Evolutionary conservation across 2,329 filamentous ascomycete genomes (phyloP).

Genomic region (Pyricularia grisea): DNA sequence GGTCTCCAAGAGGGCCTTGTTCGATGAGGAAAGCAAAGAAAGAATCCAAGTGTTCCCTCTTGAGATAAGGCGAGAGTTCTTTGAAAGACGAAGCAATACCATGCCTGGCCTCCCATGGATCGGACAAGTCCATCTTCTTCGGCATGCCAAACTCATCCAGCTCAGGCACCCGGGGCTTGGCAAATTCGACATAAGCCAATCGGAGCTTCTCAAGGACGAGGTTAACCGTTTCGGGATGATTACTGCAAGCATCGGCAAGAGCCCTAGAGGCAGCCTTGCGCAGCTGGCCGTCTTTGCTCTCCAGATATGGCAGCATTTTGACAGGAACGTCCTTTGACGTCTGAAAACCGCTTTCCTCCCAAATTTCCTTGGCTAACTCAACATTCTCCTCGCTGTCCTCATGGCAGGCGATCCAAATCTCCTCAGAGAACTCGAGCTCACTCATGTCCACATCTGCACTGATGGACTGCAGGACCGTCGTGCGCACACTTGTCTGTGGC

Average conservation of each 20-base stretch:
- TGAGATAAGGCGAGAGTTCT: slow-evolving; percentile 65
- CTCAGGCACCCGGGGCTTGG: slow-evolving; percentile 73
- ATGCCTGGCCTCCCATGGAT: slow-evolving; percentile 86
- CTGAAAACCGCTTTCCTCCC: slow-evolving; percentile 84
- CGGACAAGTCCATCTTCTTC: slow-evolving; percentile 74
- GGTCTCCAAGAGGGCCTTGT: slow-evolving; percentile 78
- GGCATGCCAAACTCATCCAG: slow-evolving; percentile 94
- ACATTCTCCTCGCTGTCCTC: slow-evolving; percentile 84
- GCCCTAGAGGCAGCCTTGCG: slow-evolving; percentile 75
- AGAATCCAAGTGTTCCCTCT: slow-evolving; percentile 57
- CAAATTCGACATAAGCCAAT: slow-evolving; percentile 64
- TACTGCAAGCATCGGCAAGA: slow-evolving; percentile 63
- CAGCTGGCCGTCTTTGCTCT: slow-evolving; percentile 71
- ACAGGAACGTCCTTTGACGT: slow-evolving; percentile 55
- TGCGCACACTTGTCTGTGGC: slow-evolving; percentile 69
- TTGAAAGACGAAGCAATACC: slow-evolving; percentile 83
- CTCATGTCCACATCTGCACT: slow-evolving; percentile 87
- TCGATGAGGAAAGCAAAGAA: slow-evolving; percentile 84
- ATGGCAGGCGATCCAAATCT: slow-evolving; percentile 89
- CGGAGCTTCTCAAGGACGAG: slow-evolving; percentile 57
- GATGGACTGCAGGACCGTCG: slow-evolving; percentile 79
- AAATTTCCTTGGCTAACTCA: slow-evolving; percentile 77
- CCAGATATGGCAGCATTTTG: slow-evolving; percentile 68
- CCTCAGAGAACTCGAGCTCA: slow-evolving; percentile 74
- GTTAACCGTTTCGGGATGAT: slow-evolving; percentile 15